Evolutionary conservation across 495 filamentous ascomycete genomes (phyloP).

Genomic region (Talaromyces wortmannii): DNA sequence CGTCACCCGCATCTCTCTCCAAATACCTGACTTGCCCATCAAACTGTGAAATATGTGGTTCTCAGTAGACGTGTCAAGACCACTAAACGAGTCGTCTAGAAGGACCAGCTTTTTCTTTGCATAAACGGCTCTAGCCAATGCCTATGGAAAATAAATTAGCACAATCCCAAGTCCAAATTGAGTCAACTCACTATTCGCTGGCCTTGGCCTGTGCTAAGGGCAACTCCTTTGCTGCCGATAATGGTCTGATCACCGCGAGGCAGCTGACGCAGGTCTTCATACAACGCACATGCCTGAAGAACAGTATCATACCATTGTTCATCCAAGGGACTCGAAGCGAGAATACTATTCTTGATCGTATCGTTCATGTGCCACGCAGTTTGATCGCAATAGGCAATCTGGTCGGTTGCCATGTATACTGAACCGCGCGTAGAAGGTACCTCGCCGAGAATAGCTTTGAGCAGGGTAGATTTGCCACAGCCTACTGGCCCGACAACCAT

Average conservation of each 20-base stretch:
- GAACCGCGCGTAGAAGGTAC: conserved; percentile 34
- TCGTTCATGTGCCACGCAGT: conserved; percentile 50
- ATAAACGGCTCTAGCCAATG: conserved; percentile 54
- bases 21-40: conserved; percentile 46
- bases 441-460: conserved; percentile 19
- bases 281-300: conserved; percentile 57
- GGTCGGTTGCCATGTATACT: conserved; percentile 23
- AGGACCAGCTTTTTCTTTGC: conserved; percentile 45
- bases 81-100: conserved; percentile 55
- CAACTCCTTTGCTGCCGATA: conserved; percentile 58
- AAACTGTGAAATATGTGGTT: conserved; percentile 51
- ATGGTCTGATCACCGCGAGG: conserved; percentile 50
- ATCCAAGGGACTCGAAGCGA: conserved; percentile 46
- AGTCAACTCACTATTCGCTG: conserved; percentile 45
- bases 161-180: not conserved
- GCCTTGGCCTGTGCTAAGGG: conserved; percentile 60
- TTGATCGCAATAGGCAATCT: conserved; percentile 47
- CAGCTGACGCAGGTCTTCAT: conserved; percentile 47
- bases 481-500: conserved; percentile 18
- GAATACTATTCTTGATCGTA: conserved; percentile 52
- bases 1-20: conserved; percentile 40
- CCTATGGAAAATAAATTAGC: conserved; percentile 7
- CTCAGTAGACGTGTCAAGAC: conserved; percentile 54
- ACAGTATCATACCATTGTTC: conserved; percentile 55
- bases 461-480: conserved; percentile 21